A percentile compares a stretch with the other conserved stretches of the same genome.
phyloP scores from a whole-genome alignment of 176 grass and related monocot species.

The Raddia distichophylla region DNA sequence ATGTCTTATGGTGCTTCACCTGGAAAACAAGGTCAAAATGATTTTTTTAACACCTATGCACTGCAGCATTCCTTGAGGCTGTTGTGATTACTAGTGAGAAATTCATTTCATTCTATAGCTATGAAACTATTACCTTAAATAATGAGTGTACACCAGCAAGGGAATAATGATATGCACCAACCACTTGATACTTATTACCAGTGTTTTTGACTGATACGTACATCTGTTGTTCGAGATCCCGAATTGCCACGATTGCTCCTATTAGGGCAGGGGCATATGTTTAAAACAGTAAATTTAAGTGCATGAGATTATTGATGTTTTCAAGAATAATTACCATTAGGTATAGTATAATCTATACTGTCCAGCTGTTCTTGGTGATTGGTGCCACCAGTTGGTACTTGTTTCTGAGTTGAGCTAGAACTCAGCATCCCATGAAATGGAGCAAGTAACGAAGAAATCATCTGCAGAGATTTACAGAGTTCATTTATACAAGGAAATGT shows the following conservation, averaged over 20 bases:
- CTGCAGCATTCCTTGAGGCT: slow-evolving; percentile 16
- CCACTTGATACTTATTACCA: slow-evolving; percentile 62
- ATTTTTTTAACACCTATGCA: neutral
- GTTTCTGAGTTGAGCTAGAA: slow-evolving; percentile 50
- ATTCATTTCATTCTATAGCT: slow-evolving; percentile 21
- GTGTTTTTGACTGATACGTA: slow-evolving; percentile 66
- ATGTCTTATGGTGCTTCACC: slow-evolving; percentile 76
- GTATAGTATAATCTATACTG: slow-evolving; percentile 56
- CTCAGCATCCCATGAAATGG: slow-evolving; percentile 58
- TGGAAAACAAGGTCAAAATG: slow-evolving; percentile 42
- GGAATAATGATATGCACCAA: slow-evolving; percentile 74
- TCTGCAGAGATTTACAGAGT: slow-evolving; percentile 49
- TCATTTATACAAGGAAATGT: slow-evolving; percentile 25
- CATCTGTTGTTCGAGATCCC: slow-evolving; percentile 82
- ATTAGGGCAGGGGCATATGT: slow-evolving; percentile 35
- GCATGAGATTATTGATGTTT: slow-evolving; percentile 16
- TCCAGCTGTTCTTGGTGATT: slow-evolving; percentile 48
- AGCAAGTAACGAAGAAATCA: slow-evolving; percentile 58
- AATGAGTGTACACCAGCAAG: slow-evolving; percentile 69
- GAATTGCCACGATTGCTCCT: slow-evolving; percentile 81
- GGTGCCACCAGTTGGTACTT: slow-evolving; percentile 27
- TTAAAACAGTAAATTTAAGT: slow-evolving; percentile 39
- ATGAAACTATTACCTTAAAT: slow-evolving; percentile 63
- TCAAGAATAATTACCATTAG: slow-evolving; percentile 68
- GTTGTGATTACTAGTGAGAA: slow-evolving; percentile 27